Evolutionary conservation across 2,329 filamentous ascomycete genomes (phyloP).

Genomic region (Lasiodiplodia citricola): DNA sequence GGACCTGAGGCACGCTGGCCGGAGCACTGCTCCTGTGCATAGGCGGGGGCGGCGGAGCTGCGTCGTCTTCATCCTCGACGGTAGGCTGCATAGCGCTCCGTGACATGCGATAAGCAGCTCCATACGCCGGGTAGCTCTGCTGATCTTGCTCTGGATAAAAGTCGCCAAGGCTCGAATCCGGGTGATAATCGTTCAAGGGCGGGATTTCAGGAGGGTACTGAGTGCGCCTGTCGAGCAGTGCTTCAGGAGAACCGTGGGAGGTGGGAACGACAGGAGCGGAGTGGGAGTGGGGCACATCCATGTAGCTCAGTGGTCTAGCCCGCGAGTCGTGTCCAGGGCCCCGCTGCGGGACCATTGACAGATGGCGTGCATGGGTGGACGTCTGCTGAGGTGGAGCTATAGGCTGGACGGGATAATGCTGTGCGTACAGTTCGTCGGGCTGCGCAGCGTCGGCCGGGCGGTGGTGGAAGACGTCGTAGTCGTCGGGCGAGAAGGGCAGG

Average conservation of each 20-base stretch:
- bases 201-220: slow-evolving; percentile 25
- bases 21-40: slow-evolving; percentile 44
- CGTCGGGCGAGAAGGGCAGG: slow-evolving; percentile 22
- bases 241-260: slow-evolving; percentile 25
- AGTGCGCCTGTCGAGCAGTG: neutral
- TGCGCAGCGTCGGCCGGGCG: neutral
- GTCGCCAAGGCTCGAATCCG: neutral
- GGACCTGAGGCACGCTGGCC: slow-evolving; percentile 27
- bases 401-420: slow-evolving; percentile 21
- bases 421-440: slow-evolving; percentile 1
- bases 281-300: slow-evolving; percentile 48
- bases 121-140: slow-evolving; percentile 16
- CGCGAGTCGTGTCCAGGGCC: slow-evolving; percentile 38
- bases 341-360: slow-evolving; percentile 28
- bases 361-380: slow-evolving; percentile 14
- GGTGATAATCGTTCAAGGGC: slow-evolving; percentile 5
- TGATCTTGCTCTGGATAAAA: slow-evolving; percentile 20
- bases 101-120: slow-evolving; percentile 49
- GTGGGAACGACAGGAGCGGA: slow-evolving; percentile 45
- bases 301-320: slow-evolving; percentile 35
- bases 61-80: slow-evolving; percentile 68
- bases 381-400: slow-evolving; percentile 11
- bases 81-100: slow-evolving; percentile 62
- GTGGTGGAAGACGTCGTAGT: slow-evolving; percentile 24
- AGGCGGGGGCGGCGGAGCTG: slow-evolving; percentile 47